Evolutionary conservation across 2,329 filamentous ascomycete genomes (phyloP), one percentile per base, ranked within the genome.

Genomic region (Nigrospora osmanthi): DNA sequence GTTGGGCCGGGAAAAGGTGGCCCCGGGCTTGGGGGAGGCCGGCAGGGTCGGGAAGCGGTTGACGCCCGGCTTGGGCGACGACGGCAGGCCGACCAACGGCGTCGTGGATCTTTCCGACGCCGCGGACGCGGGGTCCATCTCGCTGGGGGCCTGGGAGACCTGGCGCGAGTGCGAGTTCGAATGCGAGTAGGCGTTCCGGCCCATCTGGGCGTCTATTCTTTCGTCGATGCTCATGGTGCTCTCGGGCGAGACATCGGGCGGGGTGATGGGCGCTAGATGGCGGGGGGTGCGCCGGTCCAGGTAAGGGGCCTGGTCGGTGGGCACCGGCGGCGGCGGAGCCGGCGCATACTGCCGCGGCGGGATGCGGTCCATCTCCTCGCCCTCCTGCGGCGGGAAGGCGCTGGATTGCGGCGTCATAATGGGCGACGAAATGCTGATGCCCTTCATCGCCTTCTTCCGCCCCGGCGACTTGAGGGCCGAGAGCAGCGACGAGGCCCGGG

Each of bases 351-450:
- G 71, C 30, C 79, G 71, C 16, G 76, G 79, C 12, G 76, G 68
- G 43, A 83, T 77, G 40, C 72, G 52, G 55, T 67, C 75, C 68
- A 81, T 72, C 58, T 83, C 79, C 52, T 77, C 73, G 19, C 65
- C 66, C 41, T 76, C 71, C 13, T 70, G 62, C n/a, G 70, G 68
- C 2, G 77, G 74, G 52, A 83, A 83, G 3, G 73, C 78, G 3
- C 67, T 72, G 2, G 80, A 78, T 65, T 75, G 74, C 13, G 80
- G 80, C 10, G 80, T 83, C 69, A 80, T 75, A 53, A 84, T 80
- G 42, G 80, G 80, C 1, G 80, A 81, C 12, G 80, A 83, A 54
- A 84, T 84, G 57, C 60, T 74, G 50, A 83, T 61, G 16, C 67
- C 73, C 55, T 70, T 74, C 43, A 67, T 42, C 28, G 57, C 61